phyloP scores from a whole-genome alignment of 2,329 filamentous ascomycete genomes.

The Monosporascus sp. region DNA sequence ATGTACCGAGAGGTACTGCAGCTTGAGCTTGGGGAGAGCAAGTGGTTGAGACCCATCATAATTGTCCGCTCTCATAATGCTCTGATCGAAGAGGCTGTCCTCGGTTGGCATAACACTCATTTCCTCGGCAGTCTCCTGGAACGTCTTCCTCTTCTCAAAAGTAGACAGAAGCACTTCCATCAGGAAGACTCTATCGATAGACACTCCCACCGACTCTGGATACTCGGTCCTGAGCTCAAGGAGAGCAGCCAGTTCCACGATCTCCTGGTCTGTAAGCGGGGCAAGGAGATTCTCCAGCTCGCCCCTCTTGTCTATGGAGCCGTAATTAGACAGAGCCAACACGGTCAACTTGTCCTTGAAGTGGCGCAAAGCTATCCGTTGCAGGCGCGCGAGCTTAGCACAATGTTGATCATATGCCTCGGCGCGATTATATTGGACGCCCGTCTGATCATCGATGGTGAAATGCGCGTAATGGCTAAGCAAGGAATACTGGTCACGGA shows the following conservation, averaged over 20 bases:
- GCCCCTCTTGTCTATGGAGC: slow-evolving; percentile 71
- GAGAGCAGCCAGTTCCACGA: slow-evolving; percentile 61
- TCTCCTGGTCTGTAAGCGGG: slow-evolving; percentile 67
- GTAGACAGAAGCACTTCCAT: slow-evolving; percentile 68
- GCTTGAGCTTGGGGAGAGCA: slow-evolving; percentile 87
- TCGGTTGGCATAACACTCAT: slow-evolving; percentile 83
- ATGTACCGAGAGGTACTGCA: slow-evolving; percentile 90
- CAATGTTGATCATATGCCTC: slow-evolving; percentile 80
- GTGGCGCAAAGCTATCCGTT: slow-evolving; percentile 70
- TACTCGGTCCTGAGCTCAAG: slow-evolving; percentile 81
- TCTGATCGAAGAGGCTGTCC: slow-evolving; percentile 69
- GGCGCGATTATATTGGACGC: slow-evolving; percentile 64
- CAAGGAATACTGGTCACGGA: slow-evolving; percentile 77
- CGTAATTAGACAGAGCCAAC: slow-evolving; percentile 86
- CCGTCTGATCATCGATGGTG: slow-evolving; percentile 85
- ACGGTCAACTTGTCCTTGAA: slow-evolving; percentile 92
- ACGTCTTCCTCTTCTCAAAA: slow-evolving; percentile 74
- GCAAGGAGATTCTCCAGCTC: slow-evolving; percentile 75
- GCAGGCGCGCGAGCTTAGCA: slow-evolving; percentile 68
- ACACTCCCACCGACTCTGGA: slow-evolving; percentile 62
- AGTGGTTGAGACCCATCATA: slow-evolving; percentile 86
- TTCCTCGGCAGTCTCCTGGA: slow-evolving; percentile 70
- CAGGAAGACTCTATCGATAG: slow-evolving; percentile 57
- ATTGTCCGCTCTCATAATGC: slow-evolving; percentile 72
- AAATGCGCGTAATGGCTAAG: slow-evolving; percentile 85